Conservation (phyloP, 1,139 yeast species). For the Tardiomyces blankii region DNA sequence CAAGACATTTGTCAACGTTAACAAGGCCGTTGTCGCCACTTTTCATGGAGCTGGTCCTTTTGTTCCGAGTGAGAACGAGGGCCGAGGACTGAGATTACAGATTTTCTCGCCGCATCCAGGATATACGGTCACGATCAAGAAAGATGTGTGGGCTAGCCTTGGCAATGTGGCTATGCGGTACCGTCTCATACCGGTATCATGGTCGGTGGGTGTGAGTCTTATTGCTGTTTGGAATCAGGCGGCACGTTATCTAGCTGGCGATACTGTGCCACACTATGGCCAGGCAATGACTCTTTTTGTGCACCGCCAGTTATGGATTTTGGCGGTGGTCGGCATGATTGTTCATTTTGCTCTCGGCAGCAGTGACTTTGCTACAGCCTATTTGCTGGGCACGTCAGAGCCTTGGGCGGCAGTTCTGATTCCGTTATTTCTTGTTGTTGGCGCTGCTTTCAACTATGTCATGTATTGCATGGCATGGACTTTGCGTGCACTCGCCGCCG, state of each 20-base stretch:
- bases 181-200: slow-evolving; percentile 22
- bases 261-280: not conserved
- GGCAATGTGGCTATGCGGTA: slow-evolving; percentile 26
- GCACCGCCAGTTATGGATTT: not conserved
- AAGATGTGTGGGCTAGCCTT: slow-evolving; percentile 26
- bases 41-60: slow-evolving; percentile 74
- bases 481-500: not conserved
- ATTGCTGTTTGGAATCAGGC: slow-evolving; percentile 17
- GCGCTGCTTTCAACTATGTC: not conserved
- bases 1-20: not conserved
- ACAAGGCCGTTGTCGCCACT: slow-evolving; percentile 11
- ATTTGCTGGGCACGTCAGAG: not conserved
- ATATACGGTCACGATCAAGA: slow-evolving; percentile 14
- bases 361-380: not conserved
- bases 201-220: slow-evolving; percentile 22
- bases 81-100: slow-evolving; percentile 22
- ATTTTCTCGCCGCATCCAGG: slow-evolving; percentile 6
- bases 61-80: slow-evolving; percentile 40
- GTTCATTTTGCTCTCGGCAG: not conserved
- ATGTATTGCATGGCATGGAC: not conserved
- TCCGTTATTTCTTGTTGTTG: not conserved
- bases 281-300: not conserved
- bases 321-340: not conserved
- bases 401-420: not conserved
- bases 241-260: slow-evolving; percentile 7